Base-by-base conservation (phyloP, 2,329 filamentous ascomycete genomes). In the Fusarium anguioides region DNA sequence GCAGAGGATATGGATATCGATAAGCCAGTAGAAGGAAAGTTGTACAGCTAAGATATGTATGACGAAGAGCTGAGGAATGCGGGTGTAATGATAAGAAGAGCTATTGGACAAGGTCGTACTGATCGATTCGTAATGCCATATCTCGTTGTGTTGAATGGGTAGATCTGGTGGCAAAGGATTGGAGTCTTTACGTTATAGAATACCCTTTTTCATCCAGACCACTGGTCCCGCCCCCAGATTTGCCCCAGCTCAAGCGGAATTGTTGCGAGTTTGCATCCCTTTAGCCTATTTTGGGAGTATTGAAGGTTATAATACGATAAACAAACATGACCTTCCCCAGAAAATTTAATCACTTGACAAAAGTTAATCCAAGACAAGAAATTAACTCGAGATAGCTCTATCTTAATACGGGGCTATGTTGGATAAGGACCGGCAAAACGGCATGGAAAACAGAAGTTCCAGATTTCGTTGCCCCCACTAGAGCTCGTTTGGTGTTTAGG, bases 11-110 rank as follows among this genome's bases (percentile, higher is more conserved):
- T 52, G 11, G 45, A 59, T 2, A 47, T 69, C 17, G 40, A 48
- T 12, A 56, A 26, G 20, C 61, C 66, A 10, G 24, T 69, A 17
- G 66, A 69, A 15, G 66, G 66, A 18, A 52, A 69, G 37, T 18
- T 53, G 15, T 69, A 69, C 11, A 66, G 64, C 18, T 50, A 15
- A 60, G 14, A 31, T 5, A 24, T 23, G 24, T 18, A 9, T 27
- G 12, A 29, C n/a, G 27, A 31, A 36, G 24, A 23, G 15, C 27
- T 41, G 47, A 26, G 15, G 50, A 49, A n/a, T 27, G 27, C 27
- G 27, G 15, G 11, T 15, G 31, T 33, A n/a, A 17, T 41, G 8
- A 52, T 29, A 33, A 15, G 18, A 20, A 18, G 26, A 29, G n/a
- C 48, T 27, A 18, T 33, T 48, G 29, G 15, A n/a, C 14, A 7